Evolutionary conservation across 2,329 filamentous ascomycete genomes (phyloP), one percentile per base, ranked within the genome.

Genomic region (Cercospora canescens): DNA sequence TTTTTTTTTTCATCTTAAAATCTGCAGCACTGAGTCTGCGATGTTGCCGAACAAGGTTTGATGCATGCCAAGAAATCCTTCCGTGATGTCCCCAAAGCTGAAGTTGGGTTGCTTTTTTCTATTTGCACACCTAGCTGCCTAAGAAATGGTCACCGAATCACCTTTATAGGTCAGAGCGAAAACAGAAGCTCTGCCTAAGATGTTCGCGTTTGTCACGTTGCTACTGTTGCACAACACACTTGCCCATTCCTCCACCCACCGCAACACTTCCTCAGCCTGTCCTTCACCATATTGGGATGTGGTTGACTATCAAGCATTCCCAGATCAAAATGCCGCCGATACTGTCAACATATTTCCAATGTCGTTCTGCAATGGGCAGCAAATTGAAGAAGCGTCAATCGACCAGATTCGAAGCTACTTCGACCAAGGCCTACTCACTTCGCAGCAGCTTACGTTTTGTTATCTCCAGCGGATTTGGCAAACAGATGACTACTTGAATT

Each of bases 311-410:
- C 45, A 50, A 26, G 45, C 45, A 50, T 50, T 50, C 11, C 45
- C 45, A 6, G 45, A 28, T 50, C 45, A 50, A 14, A 50, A 28
- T 50, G 45, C 11, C 45, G 45, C 45, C 45, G 24, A 50, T 6
- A 50, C 21, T 14, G 18, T 11, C 14, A 26, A 16, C 6, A 9
- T 50, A 3, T 91, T 92, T 72, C 85, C 87, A 2, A 90, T 91
- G 88, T 82, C 81, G 0, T 75, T 75, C 12, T 93, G 90, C 75
- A 78, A 85, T 63, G 84, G 83, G 9, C 83, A 91, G 70, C 79
- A 81, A 56, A 80, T 92, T 16, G 88, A 91, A 76, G 90, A 92
- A 75, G 88, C 88, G 16, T 89, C 86, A 6, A 89, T 92, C 67
- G 88, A 91, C 68, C 79, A 89, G 66, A 84, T 93, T 72, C 89